Evolutionary conservation across 2,329 filamentous ascomycete genomes (phyloP).

Genomic region (Daldinia sp.): DNA sequence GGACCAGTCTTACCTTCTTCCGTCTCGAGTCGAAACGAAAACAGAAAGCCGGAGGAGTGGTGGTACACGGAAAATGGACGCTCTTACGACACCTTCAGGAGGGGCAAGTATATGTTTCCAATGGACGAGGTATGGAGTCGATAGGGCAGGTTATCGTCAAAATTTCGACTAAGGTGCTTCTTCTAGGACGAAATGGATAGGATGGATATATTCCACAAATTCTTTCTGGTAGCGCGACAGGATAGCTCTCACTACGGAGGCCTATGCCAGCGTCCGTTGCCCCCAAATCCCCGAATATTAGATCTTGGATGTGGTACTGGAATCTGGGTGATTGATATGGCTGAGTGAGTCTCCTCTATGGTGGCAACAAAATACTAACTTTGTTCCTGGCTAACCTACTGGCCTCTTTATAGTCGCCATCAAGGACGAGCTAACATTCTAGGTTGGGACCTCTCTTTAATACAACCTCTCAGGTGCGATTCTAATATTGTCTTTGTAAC

Average conservation of each 20-base stretch:
- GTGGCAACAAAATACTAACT: slow-evolving; percentile 1
- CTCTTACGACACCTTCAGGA: slow-evolving; percentile 75
- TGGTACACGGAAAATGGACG: slow-evolving; percentile 74
- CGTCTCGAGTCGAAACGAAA: slow-evolving; percentile 36
- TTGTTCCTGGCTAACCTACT: slow-evolving; percentile 30
- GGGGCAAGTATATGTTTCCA: slow-evolving; percentile 79
- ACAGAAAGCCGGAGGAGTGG: slow-evolving; percentile 44
- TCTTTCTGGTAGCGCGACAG: slow-evolving; percentile 75
- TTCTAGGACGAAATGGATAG: slow-evolving; percentile 77
- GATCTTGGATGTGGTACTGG: slow-evolving; percentile 88
- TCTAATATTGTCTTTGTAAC: background rate
- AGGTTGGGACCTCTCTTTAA: slow-evolving; percentile 55
- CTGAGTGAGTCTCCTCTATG: slow-evolving; percentile 67
- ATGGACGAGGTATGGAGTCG: slow-evolving; percentile 75
- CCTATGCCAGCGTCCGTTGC: slow-evolving; percentile 54
- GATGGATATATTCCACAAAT: slow-evolving; percentile 84
- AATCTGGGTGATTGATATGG: slow-evolving; percentile 91
- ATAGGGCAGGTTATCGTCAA: background rate
- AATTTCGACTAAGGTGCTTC: slow-evolving; percentile 28
- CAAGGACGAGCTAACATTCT: slow-evolving; percentile 48
- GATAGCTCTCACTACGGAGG: slow-evolving; percentile 47
- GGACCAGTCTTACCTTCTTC: slow-evolving; percentile 29
- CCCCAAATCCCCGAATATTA: slow-evolving; percentile 60
- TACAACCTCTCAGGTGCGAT: slow-evolving; percentile 54
- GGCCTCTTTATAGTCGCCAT: slow-evolving; percentile 39